A percentile compares a stretch with the other conserved stretches of the same genome.
These are phyloP conservation scores for Starmera pachycereana DNA, from an alignment of 805 yeast genomes.

Conservation along the genomic window DNA sequence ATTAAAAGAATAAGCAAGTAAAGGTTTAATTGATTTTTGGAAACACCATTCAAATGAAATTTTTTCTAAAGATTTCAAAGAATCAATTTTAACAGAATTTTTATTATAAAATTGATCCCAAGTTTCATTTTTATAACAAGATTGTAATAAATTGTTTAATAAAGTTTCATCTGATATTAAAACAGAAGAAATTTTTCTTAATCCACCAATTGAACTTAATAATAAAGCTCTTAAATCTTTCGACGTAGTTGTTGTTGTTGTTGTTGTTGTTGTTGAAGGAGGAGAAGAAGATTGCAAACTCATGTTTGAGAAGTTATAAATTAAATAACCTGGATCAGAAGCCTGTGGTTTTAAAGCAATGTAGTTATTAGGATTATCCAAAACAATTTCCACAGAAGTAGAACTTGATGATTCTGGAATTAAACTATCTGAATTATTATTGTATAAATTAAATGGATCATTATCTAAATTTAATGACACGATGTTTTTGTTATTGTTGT, in stretches of 20 bases:
- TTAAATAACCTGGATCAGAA: slow-evolving; percentile 27
- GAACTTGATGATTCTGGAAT: no score
- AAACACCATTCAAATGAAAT: slow-evolving; percentile 20
- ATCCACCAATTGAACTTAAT: slow-evolving; percentile 31
- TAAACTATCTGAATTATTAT: no score
- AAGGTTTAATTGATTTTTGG: slow-evolving; percentile 15
- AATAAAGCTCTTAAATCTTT: slow-evolving; percentile 20
- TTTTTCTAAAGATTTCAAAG: slow-evolving; percentile 15
- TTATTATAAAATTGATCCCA: slow-evolving; percentile 7
- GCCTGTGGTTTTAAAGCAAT: slow-evolving; percentile 22
- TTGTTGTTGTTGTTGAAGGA: no score
- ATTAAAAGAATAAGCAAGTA: slow-evolving; percentile 8
- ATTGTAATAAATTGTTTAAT: slow-evolving; percentile 6
- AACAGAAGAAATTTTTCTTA: slow-evolving; percentile 28
- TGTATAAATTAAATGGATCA: no score
- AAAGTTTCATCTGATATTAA: slow-evolving; percentile 5
- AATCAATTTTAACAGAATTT: slow-evolving; percentile 3
- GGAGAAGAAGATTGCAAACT: no score
- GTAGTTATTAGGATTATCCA: slow-evolving; percentile 28
- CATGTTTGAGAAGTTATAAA: slow-evolving; percentile 5
- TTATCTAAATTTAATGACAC: no score
- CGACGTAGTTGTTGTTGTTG: no score
- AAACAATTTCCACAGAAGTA: not conserved
- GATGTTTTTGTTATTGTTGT: no score
- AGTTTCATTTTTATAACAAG: slow-evolving; percentile 4